Evolutionary conservation across 2,329 filamentous ascomycete species (phyloP), one percentile per base, ranked within the genome.

Genomic region (Colletotrichum tropicicola): DNA sequence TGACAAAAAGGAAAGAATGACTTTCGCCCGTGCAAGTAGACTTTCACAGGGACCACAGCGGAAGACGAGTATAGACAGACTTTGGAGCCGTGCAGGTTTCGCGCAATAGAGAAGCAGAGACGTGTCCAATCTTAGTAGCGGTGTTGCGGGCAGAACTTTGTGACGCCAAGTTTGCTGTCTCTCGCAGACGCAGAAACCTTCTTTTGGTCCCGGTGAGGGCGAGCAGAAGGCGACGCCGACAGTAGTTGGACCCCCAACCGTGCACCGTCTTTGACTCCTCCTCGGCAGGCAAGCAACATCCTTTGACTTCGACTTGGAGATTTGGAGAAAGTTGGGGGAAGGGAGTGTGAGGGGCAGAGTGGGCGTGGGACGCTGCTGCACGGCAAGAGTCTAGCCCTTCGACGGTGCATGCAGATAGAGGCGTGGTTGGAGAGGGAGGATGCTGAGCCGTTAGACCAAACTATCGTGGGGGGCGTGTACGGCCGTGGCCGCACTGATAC

Each of bases 31-130:
- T 48, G 54, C 43, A 37, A 39, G n/a, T 25, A 17, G 17, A 15
- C 7, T 47, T 57, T 55, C 17, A 28, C 37, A 43, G 25, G 21
- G 23, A 43, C 52, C n/a, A 15, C 15, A 25, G 8, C 10, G 6
- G 10, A 41, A 27, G 27, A 55, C 43, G 27, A 30, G 51, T 25
- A 43, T 5, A 54, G 51, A 54, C 35, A 43, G n/a, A 32, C 51
- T 54, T 54, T 54, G 35, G 37, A 51, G 47, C 37, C 59, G 53
- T 58, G 35, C 17, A 51, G 51, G 35, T n/a, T 44, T 54, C 43
- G 51, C 51, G 51, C 51, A 54, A 21, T 25, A 35, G 30, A 15
- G 37, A 54, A 43, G 37, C 25, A 28, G 17, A 19, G 48, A 23
- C 30, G 48, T 35, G 30, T 35, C 15, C 30, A 35, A 3, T 35